Evolutionary conservation across 345 rosid genomes (phyloP), one percentile per base, ranked within the genome.

Genomic region (Xanthoceras sorbifolium): DNA sequence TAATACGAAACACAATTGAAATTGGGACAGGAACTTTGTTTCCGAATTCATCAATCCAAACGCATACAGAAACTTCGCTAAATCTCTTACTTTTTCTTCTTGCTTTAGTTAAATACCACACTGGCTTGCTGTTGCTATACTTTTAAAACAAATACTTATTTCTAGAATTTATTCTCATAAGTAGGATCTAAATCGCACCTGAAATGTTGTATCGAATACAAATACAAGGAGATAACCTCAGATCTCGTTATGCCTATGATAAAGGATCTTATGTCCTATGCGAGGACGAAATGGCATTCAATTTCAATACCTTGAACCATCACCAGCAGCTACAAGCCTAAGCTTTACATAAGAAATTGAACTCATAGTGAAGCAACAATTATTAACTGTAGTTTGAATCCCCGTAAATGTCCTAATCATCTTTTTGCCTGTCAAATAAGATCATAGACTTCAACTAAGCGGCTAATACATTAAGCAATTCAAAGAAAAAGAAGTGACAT

Each of bases 401-500:
- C 46, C 25, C 34, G 52, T 28, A 23, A 36, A 69, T 22, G 22
- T 32, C 80, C 79, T 84, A 84, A 60, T 26, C 8, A 42, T 44
- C 79, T 44, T 23, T 87, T 76, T 75, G 78, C 90, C 92, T 89
- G 89, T 61, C 48, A 65, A n/a, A 84, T 52, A 50, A 48, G 46
- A 79, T 78, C 75, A 62, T 6, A 28, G 69, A 60, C 50, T 12
- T 59, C 62, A 29, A 20, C 52, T 74, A 31, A 78, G 77, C 77
- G 28, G 76, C 63, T 63, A 40, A 44, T 78, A 14, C 29, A 73
- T 18, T 50, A 62, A 68, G 29, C 44, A 28, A 28, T 8, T 67
- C 8, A 66, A 22, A 18, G 23, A 76, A 25, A 26, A 40, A 12
- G 12, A 57, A 59, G 29, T 70, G 23, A 23, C 46, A 52, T 20